Conservation (phyloP, 2,329 filamentous ascomycete genomes). For the Xylariales sp. region DNA sequence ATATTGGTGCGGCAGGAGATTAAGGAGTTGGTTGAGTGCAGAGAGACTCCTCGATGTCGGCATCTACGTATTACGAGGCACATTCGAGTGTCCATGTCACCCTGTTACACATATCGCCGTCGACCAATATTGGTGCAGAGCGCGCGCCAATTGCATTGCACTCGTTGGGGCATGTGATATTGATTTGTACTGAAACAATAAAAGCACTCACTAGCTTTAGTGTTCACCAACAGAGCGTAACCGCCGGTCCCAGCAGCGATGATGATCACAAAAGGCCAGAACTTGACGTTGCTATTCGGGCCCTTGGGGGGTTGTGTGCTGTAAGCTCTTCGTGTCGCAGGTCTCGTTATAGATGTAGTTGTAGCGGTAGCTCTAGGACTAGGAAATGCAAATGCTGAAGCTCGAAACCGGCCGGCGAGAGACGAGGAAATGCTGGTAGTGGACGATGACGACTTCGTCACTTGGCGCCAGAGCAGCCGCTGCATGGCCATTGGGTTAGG, state of each 20-base stretch:
- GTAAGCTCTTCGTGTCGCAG: slow-evolving; percentile 28
- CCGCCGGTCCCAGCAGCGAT: slow-evolving; percentile 43
- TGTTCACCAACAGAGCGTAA: slow-evolving; percentile 47
- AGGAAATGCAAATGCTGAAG: neutral
- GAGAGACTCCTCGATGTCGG: too few species aligned
- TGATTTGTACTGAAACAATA: too few species aligned
- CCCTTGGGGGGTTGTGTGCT: slow-evolving; percentile 35
- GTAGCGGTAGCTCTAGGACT: slow-evolving; percentile 2
- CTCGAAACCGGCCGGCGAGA: slow-evolving; percentile 1
- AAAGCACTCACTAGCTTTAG: slow-evolving; percentile 39
- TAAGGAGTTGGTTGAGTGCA: too few species aligned
- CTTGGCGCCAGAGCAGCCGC: slow-evolving; percentile 20
- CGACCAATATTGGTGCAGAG: too few species aligned
- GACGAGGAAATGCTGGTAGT: slow-evolving; percentile 7
- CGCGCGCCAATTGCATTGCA: too few species aligned
- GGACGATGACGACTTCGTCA: slow-evolving; percentile 9
- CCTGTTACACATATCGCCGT: too few species aligned
- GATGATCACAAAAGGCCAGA: slow-evolving; percentile 53
- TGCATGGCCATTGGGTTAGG: slow-evolving; percentile 18
- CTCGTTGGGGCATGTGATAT: too few species aligned
- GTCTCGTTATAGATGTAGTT: slow-evolving; percentile 1
- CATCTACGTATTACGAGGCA: too few species aligned
- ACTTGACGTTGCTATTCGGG: slow-evolving; percentile 41
- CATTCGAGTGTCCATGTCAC: too few species aligned
- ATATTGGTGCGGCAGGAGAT: too few species aligned